Evolutionary conservation across 805 yeast species (phyloP), one percentile per base, ranked within the genome.

Genomic region (Deakozyma indianensis): DNA sequence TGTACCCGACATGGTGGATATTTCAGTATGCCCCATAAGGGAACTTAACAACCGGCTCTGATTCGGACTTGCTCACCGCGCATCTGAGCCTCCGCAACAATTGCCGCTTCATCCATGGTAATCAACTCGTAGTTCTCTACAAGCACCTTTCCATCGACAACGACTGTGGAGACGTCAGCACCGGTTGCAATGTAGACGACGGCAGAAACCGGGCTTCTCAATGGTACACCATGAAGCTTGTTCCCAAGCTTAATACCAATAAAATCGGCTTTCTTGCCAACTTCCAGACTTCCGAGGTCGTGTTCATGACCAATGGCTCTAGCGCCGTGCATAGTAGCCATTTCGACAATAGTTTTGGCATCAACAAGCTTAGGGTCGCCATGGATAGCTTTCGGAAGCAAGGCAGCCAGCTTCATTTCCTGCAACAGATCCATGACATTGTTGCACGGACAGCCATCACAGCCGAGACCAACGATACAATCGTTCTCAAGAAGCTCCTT

Each of bases 401-500:
- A 38, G 11, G 49, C 28, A 15, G 49, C 49, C 4, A 46, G 42
- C 44, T 46, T 46, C 49, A 46, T 46, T 25, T 46, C 49, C 22
- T 44, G 49, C 7, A 46, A 41, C 20, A 35, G 44, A 24, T 46
- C 49, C 47, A 44, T 44, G 22, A 28, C 35, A 27, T 46, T 46
- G 35, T 46, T 46, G 35, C 49, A 46, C 20, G 49, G 49, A 22
- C 47, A 43, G 22, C 48, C 74, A 56, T 83, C 94, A 1, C 87
- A 76, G 1, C 94, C 94, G 43, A 90, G 68, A 5, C 94, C 77
- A 22, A 92, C 94, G 45, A 83, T 81, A 48, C 86, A 71, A 11
- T 73, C 75, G 35, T 72, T 70, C 41, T 79, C 69, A 45, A 87
- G 65, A 35, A 85, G 64, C 70, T 79, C 72, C 52, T 81, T 73